These are phyloP conservation scores for Gossypium sturtianum DNA, from an alignment of 345 rosid genomes.

Conservation along the genomic window DNA sequence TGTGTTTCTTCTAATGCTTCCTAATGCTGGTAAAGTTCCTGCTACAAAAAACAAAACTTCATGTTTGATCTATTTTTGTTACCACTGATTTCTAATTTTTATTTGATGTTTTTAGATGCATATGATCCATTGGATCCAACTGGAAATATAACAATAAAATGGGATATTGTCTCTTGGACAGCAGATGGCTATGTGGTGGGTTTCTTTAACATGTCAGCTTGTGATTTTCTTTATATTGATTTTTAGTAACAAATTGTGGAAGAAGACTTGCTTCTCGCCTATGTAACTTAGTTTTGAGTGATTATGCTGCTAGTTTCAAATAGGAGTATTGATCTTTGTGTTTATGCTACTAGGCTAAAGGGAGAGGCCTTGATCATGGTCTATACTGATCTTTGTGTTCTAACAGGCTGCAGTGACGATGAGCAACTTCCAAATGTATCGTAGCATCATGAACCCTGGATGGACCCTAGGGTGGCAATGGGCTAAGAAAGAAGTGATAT, in stretches of 20 bases:
- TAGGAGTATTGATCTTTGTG: too few species aligned
- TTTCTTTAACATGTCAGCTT: not conserved
- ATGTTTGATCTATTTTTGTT: not conserved
- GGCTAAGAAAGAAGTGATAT: slow-evolving; percentile 75
- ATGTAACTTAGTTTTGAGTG: too few species aligned
- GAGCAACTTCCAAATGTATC: slow-evolving; percentile 59
- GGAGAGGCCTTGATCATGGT: too few species aligned
- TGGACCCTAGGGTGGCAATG: slow-evolving; percentile 79
- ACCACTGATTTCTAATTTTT: not conserved
- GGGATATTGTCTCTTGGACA: slow-evolving; percentile 75
- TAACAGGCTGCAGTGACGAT: slow-evolving; percentile 59
- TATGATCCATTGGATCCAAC: slow-evolving; percentile 73
- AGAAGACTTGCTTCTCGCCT: not conserved
- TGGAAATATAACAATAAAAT: slow-evolving; percentile 72
- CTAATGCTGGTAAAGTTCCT: slow-evolving; percentile 29
- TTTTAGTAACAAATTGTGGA: not conserved
- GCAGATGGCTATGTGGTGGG: slow-evolving; percentile 72
- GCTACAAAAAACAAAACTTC: not conserved
- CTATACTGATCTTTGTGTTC: not conserved
- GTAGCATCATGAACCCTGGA: slow-evolving; percentile 62
- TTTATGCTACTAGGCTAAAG: too few species aligned
- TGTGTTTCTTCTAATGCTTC: slow-evolving; percentile 22
- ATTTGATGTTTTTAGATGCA: slow-evolving; percentile 31
- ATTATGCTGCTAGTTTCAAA: too few species aligned
- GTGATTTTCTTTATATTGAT: not conserved